Base-by-base conservation (phyloP, 768 basidiomycete genomes). In the Pulveroboletus sp. region DNA sequence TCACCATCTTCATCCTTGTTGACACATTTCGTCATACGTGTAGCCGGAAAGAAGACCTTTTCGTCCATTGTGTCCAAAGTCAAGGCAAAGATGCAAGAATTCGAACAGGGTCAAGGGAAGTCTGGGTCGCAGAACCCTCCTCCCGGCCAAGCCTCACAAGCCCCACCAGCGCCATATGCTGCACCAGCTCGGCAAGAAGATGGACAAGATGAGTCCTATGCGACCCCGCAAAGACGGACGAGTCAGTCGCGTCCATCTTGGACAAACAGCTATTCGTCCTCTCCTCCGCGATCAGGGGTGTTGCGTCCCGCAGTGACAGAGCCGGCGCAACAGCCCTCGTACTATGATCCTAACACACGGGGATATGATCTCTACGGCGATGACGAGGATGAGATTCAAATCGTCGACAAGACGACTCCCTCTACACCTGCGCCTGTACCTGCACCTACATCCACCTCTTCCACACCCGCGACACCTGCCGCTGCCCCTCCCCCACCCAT, bases 71-170 rank as follows among this genome's bases (percentile, higher is more conserved):
- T 91, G 34, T 81, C 80, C 29, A 91, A 86, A 64, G 87, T 90
- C 40, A 90, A 82, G 61, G 82, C 87, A 6, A 92, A 91, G 76
- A 81, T 91, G 50, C 84, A 87, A 59, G 90, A 91, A 58, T 82
- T 81, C 52, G 89, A 91, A 33, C 80, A 82, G 58, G 62, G 63
- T 14, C 58, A 64, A 38, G 58, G 61, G 23, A 34, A 55, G 45
- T 47, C 53, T 7, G 50, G 59, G 21, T 40, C 54, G 10, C 56
- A 60, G 50, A 45, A 31, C 14, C 24, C 31, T 5, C 36, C 40
- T 31, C 37, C 49, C 3, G 23, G 38, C 8, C 54, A 56, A 31
- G 4, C 20, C 8, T 21, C 24, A 24, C 45, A 32, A 24, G 23
- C 40, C 16, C 33, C 8, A 12, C 21, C 39, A n/a, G 16, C 41